Evolutionary conservation across 192 early-diverging fungal genomes (phyloP).

Genomic region (Rhizophlyctis rosea): DNA sequence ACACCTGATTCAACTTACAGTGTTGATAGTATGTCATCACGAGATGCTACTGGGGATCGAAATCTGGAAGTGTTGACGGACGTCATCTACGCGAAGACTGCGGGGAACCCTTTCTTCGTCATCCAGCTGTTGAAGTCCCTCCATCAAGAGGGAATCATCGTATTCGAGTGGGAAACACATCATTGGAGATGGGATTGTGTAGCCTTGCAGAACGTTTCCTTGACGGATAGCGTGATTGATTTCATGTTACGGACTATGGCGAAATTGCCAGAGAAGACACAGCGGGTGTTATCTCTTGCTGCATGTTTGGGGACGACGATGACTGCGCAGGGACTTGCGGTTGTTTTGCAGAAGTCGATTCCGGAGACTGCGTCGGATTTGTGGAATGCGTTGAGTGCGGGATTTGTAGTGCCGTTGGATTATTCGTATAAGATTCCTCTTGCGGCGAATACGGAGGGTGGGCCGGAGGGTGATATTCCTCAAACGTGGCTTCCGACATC

Average conservation of each 20-base stretch:
- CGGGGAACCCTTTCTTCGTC: constrained; percentile 34
- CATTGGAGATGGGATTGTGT: constrained; percentile 28
- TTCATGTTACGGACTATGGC: constrained; percentile 24
- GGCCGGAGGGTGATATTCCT: too few species aligned
- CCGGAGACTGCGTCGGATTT: constrained; percentile 20
- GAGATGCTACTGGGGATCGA: too few species aligned
- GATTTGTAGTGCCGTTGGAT: constrained; percentile 25
- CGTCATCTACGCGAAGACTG: constrained; percentile 22
- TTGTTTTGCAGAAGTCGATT: constrained; percentile 19
- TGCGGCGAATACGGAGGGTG: too few species aligned
- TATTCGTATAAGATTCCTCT: constrained; percentile 31
- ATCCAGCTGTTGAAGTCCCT: constrained; percentile 29
- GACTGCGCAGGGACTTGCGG: constrained; percentile 18
- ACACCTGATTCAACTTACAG: too few species aligned
- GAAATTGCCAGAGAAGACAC: constrained; percentile 17
- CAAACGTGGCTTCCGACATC: too few species aligned
- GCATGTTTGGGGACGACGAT: constrained; percentile 37
- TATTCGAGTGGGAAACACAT: constrained; percentile 20
- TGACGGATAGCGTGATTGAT: constrained; percentile 36
- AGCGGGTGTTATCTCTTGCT: constrained; percentile 26
- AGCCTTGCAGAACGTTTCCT: constrained; percentile 3
- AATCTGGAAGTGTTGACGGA: too few species aligned
- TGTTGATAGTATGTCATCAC: too few species aligned
- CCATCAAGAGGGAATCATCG: constrained; percentile 10
- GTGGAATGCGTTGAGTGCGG: constrained; percentile 23